Conservation (phyloP, 2,329 filamentous ascomycete genomes). For the Aulographum hederae region DNA sequence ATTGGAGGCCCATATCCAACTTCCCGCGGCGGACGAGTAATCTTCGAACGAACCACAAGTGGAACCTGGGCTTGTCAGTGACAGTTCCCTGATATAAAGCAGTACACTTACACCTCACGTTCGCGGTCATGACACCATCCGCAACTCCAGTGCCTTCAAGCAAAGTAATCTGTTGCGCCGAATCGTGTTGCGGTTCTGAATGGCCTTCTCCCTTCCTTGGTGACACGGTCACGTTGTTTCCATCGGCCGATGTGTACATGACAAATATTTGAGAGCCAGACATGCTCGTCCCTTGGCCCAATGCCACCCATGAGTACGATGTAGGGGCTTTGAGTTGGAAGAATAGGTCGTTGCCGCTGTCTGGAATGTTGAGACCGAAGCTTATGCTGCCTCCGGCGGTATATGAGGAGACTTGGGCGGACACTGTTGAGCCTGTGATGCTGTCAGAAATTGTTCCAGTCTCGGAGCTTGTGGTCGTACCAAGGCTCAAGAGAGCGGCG, state of each 20-base stretch:
- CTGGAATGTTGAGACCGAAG: slow-evolving; percentile 36
- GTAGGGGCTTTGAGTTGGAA: slow-evolving; percentile 37
- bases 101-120: slow-evolving; percentile 29
- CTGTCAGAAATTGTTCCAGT: background rate
- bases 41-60: slow-evolving; percentile 34
- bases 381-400: slow-evolving; percentile 14
- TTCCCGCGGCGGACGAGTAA: slow-evolving; percentile 22
- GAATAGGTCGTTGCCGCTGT: slow-evolving; percentile 35
- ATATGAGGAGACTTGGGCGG: slow-evolving; percentile 2
- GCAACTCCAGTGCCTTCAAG: slow-evolving; percentile 34
- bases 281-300: slow-evolving; percentile 39
- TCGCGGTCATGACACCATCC: slow-evolving; percentile 34
- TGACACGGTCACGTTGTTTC: slow-evolving; percentile 39
- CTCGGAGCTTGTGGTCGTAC: slow-evolving; percentile 1
- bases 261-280: slow-evolving; percentile 38
- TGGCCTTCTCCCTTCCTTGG: slow-evolving; percentile 29
- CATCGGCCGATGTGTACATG: slow-evolving; percentile 32
- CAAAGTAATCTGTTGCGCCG: slow-evolving; percentile 25
- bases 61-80: slow-evolving; percentile 16
- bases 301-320: slow-evolving; percentile 32
- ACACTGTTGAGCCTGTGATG: slow-evolving; percentile 3
- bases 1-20: slow-evolving; percentile 33
- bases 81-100: background rate
- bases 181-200: slow-evolving; percentile 22
- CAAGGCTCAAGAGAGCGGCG: slow-evolving; percentile 3